Evolutionary conservation across 805 yeast genomes (phyloP), one percentile per base, ranked within the genome.

Genomic region (Starmerella roubikii): DNA sequence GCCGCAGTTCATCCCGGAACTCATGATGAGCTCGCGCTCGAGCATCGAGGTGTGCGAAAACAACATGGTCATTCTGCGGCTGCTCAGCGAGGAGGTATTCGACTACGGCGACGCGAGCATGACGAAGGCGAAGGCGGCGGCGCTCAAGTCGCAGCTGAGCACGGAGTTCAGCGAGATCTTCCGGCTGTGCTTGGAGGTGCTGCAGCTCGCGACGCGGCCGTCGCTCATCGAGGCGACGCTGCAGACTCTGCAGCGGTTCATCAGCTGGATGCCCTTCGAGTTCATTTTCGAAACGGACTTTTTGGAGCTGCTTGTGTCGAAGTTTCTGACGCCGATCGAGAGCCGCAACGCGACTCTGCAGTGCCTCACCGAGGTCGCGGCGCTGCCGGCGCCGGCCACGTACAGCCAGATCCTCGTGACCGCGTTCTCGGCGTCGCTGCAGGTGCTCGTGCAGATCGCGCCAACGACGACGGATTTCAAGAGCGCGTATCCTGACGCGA

Each of bases 1-100:
- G 99, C 97, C 97, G 16, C 81, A 78, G 53, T 91, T 91, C 54
- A 80, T 91, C 36, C 94, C 95, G 15, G 98, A 91, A 58, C 72
- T 91, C 40, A 91, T 88, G 34, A 72, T 70, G 44, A 78, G 93
- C 47, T 77, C 93, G 33, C 73, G 83, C 47, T 74, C 88, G 12
- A 78, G 91, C 18, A 74, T 81, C 59, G 88, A 85, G 54, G 95
- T 91, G 37, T 91, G 98, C 65, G 98, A 91, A 61, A 91, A 91
- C 64, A 91, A 91, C 62, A 88, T 91, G 97, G 76, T 77, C 45
- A 86, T 91, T 43, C 69, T 91, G 57, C 80, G 79, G 53, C 67
- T 91, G 48, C 69, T 91, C 51, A 78, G 93, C 37, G 99, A 91
- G 63, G 99, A 91, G 62, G 93, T 91, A 16, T 91, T 88, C 57